Base-by-base conservation (phyloP, 2,329 filamentous ascomycete genomes). In the Curvularia verruculosa region DNA sequence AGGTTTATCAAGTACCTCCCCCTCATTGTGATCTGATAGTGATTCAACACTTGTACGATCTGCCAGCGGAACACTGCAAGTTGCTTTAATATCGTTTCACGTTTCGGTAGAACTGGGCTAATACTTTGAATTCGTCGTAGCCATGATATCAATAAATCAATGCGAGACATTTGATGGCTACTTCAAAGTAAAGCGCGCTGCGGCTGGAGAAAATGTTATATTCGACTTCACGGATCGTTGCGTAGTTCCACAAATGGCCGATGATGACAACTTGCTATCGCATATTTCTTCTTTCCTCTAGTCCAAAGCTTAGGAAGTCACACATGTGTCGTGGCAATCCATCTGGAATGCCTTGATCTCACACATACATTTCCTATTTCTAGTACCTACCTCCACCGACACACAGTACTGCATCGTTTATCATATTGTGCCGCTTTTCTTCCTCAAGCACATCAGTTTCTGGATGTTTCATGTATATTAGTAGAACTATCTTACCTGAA, bases 401-500 rank as follows among this genome's bases (percentile, higher is more conserved):
- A 18, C 31, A n/a, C 19, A 45, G 19, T 23, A 54, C 50, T 13
- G 26, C 54, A 54, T 45, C 13, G 13, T 36, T 40, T 54, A 50
- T 49, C 45, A 31, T 15, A 49, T 54, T 1, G 31, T 15, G 26
- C 39, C 4, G 26, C 24, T 31, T 39, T 34, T 44, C 13, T 19
- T 40, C 23, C 40, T 34, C 39, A 21, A 29, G 45, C 5, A 5
- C 9, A 39, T 44, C 2, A 28, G 45, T 19, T 28, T 36, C 26
- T 31, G 21, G 31, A 40, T 24, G 24, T 40, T 31, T 31, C 36
- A 49, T 34, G 26, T n/a, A 23, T 15, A 21, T 39, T 40, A 19
- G 50, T 57, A 57, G 40, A 26, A 49, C 50, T 45, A 15, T 46
- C 23, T 28, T 41, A n/a, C 47, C 36, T 13, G 51, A n/a, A 26